A percentile compares a stretch with the other conserved stretches of the same genome.
Conservation (phyloP, 2,329 filamentous ascomycete genomes). For the Cladosporium cucumerinum region DNA sequence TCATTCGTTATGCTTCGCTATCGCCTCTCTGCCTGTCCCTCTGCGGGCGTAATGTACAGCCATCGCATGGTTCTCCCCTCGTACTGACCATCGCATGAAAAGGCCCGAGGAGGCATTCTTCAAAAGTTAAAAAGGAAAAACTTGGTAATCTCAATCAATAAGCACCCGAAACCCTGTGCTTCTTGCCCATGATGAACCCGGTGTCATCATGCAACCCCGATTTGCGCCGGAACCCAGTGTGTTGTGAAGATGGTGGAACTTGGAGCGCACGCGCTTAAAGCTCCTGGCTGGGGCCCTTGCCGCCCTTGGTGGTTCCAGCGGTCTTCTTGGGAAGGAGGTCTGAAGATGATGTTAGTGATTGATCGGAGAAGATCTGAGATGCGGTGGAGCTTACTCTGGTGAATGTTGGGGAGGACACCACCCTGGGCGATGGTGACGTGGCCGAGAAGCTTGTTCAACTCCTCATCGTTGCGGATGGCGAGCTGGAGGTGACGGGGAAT, state of each 20-base stretch:
- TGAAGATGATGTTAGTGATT: slow-evolving; percentile 48
- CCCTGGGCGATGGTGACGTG: slow-evolving; percentile 96
- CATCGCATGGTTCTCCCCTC: slow-evolving; percentile 10
- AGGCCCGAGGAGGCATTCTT: slow-evolving; percentile 16
- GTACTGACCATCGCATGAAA: slow-evolving; percentile 15
- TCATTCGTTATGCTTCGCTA: slow-evolving; percentile 18
- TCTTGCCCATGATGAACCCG: slow-evolving; percentile 30
- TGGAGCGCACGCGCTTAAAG: slow-evolving; percentile 59
- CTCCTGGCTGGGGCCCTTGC: slow-evolving; percentile 87
- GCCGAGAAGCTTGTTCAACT: slow-evolving; percentile 97
- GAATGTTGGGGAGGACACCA: slow-evolving; percentile 95
- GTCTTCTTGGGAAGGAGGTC: slow-evolving; percentile 99
- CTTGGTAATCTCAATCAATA: slow-evolving; percentile 16
- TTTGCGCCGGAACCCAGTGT: slow-evolving; percentile 31
- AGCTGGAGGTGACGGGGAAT: slow-evolving; percentile 98
- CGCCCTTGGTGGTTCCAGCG: slow-evolving; percentile 62
- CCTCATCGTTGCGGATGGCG: slow-evolving; percentile 98
- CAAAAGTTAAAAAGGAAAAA: slow-evolving; percentile 16
- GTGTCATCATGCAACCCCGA: slow-evolving; percentile 34
- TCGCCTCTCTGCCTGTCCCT: slow-evolving; percentile 12
- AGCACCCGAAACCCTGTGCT: slow-evolving; percentile 17
- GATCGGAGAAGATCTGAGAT: neutral
- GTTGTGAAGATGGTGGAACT: slow-evolving; percentile 9
- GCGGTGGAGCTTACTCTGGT: slow-evolving; percentile 71
- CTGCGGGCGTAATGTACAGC: slow-evolving; percentile 17